These are phyloP conservation scores for Coleophoma eucalyptorum DNA, from an alignment of 2,329 filamentous ascomycete genomes.

Conservation along the genomic window DNA sequence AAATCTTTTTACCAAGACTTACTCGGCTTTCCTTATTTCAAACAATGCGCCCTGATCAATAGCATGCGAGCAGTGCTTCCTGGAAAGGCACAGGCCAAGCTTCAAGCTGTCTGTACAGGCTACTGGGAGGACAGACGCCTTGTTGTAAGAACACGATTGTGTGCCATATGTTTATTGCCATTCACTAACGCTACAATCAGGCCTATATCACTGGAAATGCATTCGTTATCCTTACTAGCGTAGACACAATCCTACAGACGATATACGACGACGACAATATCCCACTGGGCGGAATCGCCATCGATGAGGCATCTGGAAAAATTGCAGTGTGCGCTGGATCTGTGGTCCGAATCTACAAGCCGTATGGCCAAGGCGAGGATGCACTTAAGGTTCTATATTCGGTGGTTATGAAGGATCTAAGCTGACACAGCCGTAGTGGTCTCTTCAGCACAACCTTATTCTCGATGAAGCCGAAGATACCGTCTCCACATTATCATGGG, in stretches of 20 bases:
- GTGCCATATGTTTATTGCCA: background rate
- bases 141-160: constrained; percentile 52
- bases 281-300: constrained; percentile 66
- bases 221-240: constrained; percentile 75
- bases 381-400: constrained; percentile 61
- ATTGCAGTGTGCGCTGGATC: constrained; percentile 71
- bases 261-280: constrained; percentile 76
- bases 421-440: constrained; percentile 46
- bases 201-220: constrained; percentile 88
- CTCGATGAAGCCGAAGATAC: constrained; percentile 35
- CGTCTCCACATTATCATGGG: constrained; percentile 75
- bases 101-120: constrained; percentile 72
- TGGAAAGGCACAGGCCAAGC: constrained; percentile 72
- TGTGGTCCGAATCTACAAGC: constrained; percentile 73
- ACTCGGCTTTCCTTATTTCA: background rate
- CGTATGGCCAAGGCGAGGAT: constrained; percentile 66
- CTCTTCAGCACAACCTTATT: constrained; percentile 58
- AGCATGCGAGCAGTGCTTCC: constrained; percentile 78
- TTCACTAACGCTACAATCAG: constrained; percentile 37
- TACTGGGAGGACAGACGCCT: constrained; percentile 70
- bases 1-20: no score
- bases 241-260: constrained; percentile 77
- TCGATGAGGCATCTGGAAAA: constrained; percentile 81
- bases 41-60: constrained; percentile 17
- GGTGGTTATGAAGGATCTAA: background rate